phyloP scores from a whole-genome alignment of 2,329 filamentous ascomycete species.

The Hypoxylon sp. region DNA sequence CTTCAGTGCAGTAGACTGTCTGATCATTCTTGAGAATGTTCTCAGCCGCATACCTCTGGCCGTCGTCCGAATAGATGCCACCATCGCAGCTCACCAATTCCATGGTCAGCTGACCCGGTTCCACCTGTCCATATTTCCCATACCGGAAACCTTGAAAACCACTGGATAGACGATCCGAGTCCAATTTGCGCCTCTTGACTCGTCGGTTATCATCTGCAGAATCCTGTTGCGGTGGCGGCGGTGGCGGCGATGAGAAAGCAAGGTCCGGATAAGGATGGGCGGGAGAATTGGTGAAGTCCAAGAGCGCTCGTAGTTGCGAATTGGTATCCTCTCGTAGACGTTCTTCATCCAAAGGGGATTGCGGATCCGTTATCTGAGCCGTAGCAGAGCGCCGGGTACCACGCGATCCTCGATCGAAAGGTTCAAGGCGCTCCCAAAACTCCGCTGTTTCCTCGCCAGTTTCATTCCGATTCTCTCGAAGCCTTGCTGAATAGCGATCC shows the following conservation, averaged over 20 bases:
- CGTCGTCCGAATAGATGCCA: constrained; percentile 76
- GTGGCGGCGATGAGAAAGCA: constrained; percentile 47
- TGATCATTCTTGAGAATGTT: constrained; percentile 88
- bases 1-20: constrained; percentile 91
- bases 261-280: constrained; percentile 47
- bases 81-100: constrained; percentile 92
- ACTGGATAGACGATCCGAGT: constrained; percentile 70
- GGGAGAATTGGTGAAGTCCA: constrained; percentile 48
- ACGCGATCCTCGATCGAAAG: constrained; percentile 29
- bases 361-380: constrained; percentile 28
- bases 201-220: constrained; percentile 60
- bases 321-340: constrained; percentile 44
- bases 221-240: constrained; percentile 48
- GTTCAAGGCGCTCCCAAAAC: constrained; percentile 39
- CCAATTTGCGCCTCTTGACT: constrained; percentile 79
- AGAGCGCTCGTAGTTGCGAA: constrained; percentile 47
- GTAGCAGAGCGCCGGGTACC: constrained; percentile 37
- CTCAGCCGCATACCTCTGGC: constrained; percentile 74
- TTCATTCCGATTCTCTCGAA: constrained; percentile 43
- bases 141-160: constrained; percentile 78
- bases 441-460: constrained; percentile 40
- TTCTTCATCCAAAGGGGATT: constrained; percentile 37
- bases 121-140: constrained; percentile 88
- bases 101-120: constrained; percentile 85
- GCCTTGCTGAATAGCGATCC: constrained; percentile 43